Percentiles rank a stretch among this genome's conserved stretches.
Conservation (phyloP, 2,329 filamentous ascomycete species). For the Phoma sp. region DNA sequence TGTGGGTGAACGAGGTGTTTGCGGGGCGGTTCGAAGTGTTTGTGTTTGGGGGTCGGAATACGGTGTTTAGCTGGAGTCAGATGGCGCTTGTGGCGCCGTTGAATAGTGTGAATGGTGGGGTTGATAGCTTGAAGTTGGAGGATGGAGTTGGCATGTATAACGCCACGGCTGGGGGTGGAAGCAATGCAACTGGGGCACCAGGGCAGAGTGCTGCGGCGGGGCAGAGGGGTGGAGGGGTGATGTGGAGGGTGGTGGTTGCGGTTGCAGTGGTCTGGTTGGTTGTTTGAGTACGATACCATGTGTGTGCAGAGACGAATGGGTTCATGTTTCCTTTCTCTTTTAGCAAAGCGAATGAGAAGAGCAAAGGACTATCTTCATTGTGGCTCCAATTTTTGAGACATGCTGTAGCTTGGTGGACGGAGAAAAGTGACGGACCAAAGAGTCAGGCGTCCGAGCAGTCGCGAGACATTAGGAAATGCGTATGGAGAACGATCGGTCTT, state of each 20-base stretch:
- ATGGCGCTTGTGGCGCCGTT: conserved; percentile 64
- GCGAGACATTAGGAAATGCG: too few relatives aligned
- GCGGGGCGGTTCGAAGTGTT: conserved; percentile 62
- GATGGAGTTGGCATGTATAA: conserved; percentile 20
- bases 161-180: conserved; percentile 15
- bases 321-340: neutral
- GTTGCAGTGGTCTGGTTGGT: neutral
- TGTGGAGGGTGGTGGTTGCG: neutral
- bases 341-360: too few relatives aligned
- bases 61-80: conserved; percentile 61
- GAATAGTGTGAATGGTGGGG: conserved; percentile 41
- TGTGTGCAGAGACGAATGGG: too few relatives aligned
- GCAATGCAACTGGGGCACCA: conserved; percentile 6
- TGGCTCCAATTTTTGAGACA: too few relatives aligned
- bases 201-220: conserved; percentile 2
- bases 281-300: conserved; percentile 6
- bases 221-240: neutral
- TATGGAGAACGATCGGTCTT: too few relatives aligned
- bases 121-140: conserved; percentile 23
- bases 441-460: too few relatives aligned
- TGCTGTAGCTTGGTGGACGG: too few relatives aligned
- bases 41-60: conserved; percentile 61
- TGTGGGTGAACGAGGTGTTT: conserved; percentile 57
- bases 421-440: too few relatives aligned
- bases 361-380: too few relatives aligned